phyloP scores from a whole-genome alignment of 108 stramenopile genomes.

The Cylindrotheca closterium region DNA sequence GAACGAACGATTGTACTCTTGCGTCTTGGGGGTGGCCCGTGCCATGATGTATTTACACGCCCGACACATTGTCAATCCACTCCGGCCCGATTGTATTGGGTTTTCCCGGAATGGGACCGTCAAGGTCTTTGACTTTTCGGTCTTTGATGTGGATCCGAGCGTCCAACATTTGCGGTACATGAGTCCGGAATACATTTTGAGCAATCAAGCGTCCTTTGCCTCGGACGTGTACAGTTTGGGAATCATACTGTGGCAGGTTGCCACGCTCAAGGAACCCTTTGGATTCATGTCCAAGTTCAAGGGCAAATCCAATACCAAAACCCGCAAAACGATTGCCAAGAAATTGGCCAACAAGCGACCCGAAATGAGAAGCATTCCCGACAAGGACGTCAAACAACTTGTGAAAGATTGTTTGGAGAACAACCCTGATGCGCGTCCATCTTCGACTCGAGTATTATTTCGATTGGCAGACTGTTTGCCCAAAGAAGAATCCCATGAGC shows the following conservation, averaged over 20 bases:
- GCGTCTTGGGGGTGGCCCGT: not conserved
- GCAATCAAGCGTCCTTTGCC: not conserved
- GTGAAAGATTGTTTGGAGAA: conserved; percentile 4
- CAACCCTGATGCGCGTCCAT: conserved; percentile 11
- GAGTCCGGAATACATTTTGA: not conserved
- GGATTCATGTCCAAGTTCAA: not conserved
- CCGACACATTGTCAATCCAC: not conserved
- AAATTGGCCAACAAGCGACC: not conserved
- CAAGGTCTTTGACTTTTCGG: conserved; percentile 7
- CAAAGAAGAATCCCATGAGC: no score
- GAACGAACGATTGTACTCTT: not conserved
- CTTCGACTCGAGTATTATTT: not conserved
- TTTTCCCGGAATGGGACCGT: not conserved
- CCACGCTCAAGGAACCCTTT: not conserved
- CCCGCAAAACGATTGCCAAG: not conserved
- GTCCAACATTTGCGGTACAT: not conserved
- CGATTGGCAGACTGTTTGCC: not conserved
- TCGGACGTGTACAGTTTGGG: conserved; percentile 5
- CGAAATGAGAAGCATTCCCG: not conserved
- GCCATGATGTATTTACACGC: not conserved
- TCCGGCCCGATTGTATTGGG: not conserved
- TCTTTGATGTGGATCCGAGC: not conserved
- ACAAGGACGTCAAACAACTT: not conserved
- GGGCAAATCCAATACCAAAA: not conserved
- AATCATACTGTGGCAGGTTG: conserved; percentile 2